phyloP scores from a whole-genome alignment of 2,329 filamentous ascomycete genomes.

The Tolypocladium album region DNA sequence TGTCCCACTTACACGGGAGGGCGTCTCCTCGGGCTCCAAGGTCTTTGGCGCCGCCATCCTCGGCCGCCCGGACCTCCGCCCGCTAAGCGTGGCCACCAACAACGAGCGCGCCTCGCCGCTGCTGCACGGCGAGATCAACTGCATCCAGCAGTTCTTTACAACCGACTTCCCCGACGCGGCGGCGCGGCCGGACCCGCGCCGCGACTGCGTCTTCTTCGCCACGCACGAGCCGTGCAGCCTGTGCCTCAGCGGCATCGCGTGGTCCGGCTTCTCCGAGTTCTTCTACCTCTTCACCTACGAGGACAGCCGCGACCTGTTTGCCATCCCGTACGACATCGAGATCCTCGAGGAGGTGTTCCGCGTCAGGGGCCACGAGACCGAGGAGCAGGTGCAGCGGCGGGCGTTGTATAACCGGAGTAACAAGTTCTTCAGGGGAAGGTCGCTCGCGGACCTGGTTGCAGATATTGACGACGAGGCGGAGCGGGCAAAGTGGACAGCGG shows the following conservation, averaged over 20 bases:
- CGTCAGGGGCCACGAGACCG: conserved; percentile 29
- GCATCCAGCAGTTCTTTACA: conserved; percentile 47
- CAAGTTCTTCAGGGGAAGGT: conserved; percentile 39
- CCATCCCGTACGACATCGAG: conserved; percentile 46
- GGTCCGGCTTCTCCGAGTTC: conserved; percentile 45
- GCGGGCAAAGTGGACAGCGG: conserved; percentile 19
- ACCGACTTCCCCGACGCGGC: conserved; percentile 19
- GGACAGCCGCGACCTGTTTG: conserved; percentile 44
- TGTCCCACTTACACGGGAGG: conserved; percentile 37
- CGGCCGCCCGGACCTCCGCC: conserved; percentile 24
- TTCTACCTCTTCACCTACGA: conserved; percentile 51
- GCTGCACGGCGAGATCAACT: conserved; percentile 49
- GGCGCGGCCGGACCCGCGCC: conserved; percentile 24
- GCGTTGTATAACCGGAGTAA: conserved; percentile 44
- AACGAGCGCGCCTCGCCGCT: conserved; percentile 43
- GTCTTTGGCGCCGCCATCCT: conserved; percentile 47
- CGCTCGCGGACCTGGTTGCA: conserved; percentile 28
- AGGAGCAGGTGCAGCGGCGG: conserved; percentile 23
- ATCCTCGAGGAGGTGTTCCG: conserved; percentile 45
- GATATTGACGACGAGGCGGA: conserved; percentile 24
- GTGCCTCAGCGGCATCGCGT: conserved; percentile 46
- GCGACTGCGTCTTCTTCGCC: conserved; percentile 45
- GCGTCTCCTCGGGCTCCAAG: conserved; percentile 33
- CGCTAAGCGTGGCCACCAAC: conserved; percentile 42
- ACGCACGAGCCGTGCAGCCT: conserved; percentile 50